These are phyloP conservation scores for Sordariomycetes sp. DNA, from an alignment of 2,329 filamentous ascomycete species.

Conservation along the genomic window DNA sequence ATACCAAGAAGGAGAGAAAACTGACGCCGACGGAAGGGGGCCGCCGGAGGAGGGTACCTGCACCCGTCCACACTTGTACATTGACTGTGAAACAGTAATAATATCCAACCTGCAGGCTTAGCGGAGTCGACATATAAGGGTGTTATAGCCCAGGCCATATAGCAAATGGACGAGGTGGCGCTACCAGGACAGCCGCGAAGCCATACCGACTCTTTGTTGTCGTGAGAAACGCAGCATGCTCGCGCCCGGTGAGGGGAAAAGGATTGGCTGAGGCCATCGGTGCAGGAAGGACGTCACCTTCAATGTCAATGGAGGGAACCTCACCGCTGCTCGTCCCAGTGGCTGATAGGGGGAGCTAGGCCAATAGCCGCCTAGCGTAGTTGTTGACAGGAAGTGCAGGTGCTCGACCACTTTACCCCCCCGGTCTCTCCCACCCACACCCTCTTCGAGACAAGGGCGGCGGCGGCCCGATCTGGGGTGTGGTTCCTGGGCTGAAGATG, in stretches of 20 bases:
- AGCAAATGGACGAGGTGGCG: conserved; percentile 1
- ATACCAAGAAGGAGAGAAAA: too few relatives aligned
- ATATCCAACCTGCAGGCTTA: neutral
- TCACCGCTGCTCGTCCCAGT: too few relatives aligned
- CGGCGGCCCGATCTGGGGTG: conserved; percentile 1
- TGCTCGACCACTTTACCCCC: neutral
- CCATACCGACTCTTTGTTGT: neutral
- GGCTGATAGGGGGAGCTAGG: too few relatives aligned
- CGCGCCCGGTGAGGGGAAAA: neutral
- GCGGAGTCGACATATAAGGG: neutral
- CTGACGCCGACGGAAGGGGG: too few relatives aligned
- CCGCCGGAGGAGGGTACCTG: too few relatives aligned
- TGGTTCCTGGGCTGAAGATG: conserved; percentile 1
- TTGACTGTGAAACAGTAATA: neutral
- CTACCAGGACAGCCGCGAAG: conserved; percentile 1
- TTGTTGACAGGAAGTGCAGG: neutral
- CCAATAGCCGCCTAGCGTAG: neutral
- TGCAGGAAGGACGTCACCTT: too few relatives aligned
- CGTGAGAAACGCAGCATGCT: neutral
- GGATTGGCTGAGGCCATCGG: too few relatives aligned
- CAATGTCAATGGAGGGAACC: too few relatives aligned
- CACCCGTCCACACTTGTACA: neutral
- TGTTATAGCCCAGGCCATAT: neutral
- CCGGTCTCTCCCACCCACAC: neutral
- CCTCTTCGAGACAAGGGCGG: neutral